Evolutionary conservation across 768 basidiomycete species (phyloP).

Genomic region (Lactifluus piperatus): DNA sequence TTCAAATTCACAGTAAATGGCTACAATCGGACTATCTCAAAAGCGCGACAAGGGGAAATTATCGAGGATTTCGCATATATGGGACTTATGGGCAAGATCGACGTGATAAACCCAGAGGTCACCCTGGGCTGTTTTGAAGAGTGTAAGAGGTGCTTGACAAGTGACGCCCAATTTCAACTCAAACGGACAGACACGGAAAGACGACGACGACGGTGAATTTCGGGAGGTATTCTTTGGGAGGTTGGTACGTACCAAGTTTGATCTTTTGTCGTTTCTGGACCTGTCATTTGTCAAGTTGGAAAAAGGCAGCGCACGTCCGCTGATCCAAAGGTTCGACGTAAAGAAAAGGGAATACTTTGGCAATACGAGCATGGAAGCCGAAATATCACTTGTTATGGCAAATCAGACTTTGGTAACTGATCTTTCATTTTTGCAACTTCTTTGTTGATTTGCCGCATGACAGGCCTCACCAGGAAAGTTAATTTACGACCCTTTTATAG

Average conservation of each 20-base stretch:
- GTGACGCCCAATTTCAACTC: too few species aligned
- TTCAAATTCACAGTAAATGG: slow-evolving; percentile 76
- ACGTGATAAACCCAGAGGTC: slow-evolving; percentile 72
- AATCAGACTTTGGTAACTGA: slow-evolving; percentile 76
- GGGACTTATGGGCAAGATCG: slow-evolving; percentile 71
- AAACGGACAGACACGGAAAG: slow-evolving; percentile 40
- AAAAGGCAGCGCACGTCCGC: slow-evolving; percentile 57
- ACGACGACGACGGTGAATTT: slow-evolving; percentile 61
- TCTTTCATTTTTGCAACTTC: neutral
- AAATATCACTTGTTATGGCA: slow-evolving; percentile 92
- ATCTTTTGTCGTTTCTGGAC: neutral
- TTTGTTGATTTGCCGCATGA: neutral
- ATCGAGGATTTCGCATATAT: slow-evolving; percentile 83
- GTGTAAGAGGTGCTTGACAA: too few species aligned
- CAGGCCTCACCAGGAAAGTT: slow-evolving; percentile 85
- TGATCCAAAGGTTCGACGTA: slow-evolving; percentile 70
- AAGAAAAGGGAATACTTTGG: slow-evolving; percentile 89
- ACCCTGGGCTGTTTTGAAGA: slow-evolving; percentile 76
- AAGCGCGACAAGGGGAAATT: slow-evolving; percentile 51
- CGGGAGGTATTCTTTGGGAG: slow-evolving; percentile 74
- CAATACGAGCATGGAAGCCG: slow-evolving; percentile 97
- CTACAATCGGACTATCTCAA: slow-evolving; percentile 67
- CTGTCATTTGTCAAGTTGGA: slow-evolving; percentile 34
- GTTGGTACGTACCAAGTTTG: slow-evolving; percentile 53
- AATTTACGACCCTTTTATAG: slow-evolving; percentile 93